Base-by-base conservation (phyloP, 768 basidiomycete genomes). In the Tricholoma saponaceum region DNA sequence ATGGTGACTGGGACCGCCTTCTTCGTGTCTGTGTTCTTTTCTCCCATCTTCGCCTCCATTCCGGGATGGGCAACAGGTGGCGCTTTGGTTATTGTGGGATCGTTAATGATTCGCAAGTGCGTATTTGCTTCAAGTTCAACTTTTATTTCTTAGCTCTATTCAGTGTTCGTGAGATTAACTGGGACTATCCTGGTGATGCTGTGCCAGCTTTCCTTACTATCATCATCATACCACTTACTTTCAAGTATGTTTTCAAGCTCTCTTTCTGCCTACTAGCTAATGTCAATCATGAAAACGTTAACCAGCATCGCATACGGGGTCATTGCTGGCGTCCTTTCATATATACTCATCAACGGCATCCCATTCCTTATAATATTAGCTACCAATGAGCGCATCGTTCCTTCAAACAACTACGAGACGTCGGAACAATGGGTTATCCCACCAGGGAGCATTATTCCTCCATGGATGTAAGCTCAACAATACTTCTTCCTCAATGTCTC, bases 31-130 rank as follows among this genome's bases (percentile, higher is more conserved):
- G 77, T 95, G 55, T 95, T 95, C 79, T 95, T 95, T 66, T 83
- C 92, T 16, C 92, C 92, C 5, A 86, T 95, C 64, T 92, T 95
- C 62, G 90, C 90, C 9, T 90, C 88, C 10, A 91, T 95, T 52
- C 92, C 92, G 0, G 64, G 86, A 0, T 94, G 90, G 90, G 91
- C 92, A 4, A 95, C 92, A 1, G 92, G 92, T 13, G 87, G 92
- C 56, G 90, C 91, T 0, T 76, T 95, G 33, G 83, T 90, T 43
- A 87, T 95, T 55, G 91, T 91, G 10, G 92, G 92, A n/a, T 88
- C 87, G 14, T 76, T 92, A 64, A 94, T 94, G 92, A 89, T 91
- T 70, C 82, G 88, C 67, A 92, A 91, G 84, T 85, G 59, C 20
- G 80, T 74, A n/a, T 12, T 58, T 20, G n/a, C 57, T 51, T 18